Base-by-base conservation (phyloP, 2,329 filamentous ascomycete genomes). In the Alternaria brassicicola region DNA sequence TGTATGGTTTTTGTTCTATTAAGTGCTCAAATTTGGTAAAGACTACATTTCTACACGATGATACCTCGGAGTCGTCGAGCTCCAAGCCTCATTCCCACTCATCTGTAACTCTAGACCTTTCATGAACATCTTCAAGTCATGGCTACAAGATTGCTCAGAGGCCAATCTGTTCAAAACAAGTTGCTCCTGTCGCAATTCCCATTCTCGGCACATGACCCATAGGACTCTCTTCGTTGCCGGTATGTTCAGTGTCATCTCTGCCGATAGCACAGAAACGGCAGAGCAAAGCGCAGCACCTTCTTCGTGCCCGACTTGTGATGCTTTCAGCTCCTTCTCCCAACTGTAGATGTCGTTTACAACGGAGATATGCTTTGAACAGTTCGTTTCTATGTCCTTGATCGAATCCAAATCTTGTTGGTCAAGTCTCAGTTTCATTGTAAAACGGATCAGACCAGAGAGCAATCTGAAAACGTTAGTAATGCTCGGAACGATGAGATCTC, bases 311-410 rank as follows among this genome's bases (percentile, higher is more conserved):
- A 52, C 52, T 52, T 61, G 9, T 21, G 64, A 25, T 31, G 62
- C 21, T 21, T 52, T 25, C 53, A 64, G 31, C 57, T 81, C 79
- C 62, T 81, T 81, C n/a, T 80, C 77, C 41, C 56, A 81, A 59
- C 71, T 76, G 52, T 65, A 77, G 56, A 81, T 79, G 57, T 81
- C 79, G 64, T 81, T 81, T 26, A 81, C 64, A 6, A 80, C 62
- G 2, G 77, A 76, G 41, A 81, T 66, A 42, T 80, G 79, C 57
- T 76, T 75, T 4, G 71, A 63, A 55, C 69, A 77, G 56, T 77
- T 79, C 28, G 55, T 39, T 13, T 81, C 78, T 6, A 79, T 49
- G 0, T 61, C 36, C 0, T 56, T 38, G 2, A 74, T 57, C 0
- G 50, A 26, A 0, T 51, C 42, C 0, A 78, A 59, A n/a, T 80